These are phyloP conservation scores for Leucosporidium yakuticum DNA, from an alignment of 768 basidiomycete species.

Conservation along the genomic window DNA sequence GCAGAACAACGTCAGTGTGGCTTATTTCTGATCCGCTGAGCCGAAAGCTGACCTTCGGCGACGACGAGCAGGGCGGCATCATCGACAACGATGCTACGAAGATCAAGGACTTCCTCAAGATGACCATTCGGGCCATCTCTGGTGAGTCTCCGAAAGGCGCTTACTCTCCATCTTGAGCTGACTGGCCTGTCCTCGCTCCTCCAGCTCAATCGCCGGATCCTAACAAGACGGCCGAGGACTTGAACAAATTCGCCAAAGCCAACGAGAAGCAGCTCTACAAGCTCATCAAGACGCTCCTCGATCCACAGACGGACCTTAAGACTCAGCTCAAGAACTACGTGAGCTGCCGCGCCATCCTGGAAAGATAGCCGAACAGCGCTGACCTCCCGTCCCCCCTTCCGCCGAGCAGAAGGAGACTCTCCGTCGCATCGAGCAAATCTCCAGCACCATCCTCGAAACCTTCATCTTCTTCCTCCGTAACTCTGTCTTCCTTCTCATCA, in stretches of 20 bases:
- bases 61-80: conserved; percentile 64
- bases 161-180: not conserved
- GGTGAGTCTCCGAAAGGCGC: conserved; percentile 46
- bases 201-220: conserved; percentile 58
- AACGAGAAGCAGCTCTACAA: conserved; percentile 85
- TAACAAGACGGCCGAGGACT: conserved; percentile 67
- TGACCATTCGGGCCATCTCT: conserved; percentile 56
- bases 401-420: conserved; percentile 64
- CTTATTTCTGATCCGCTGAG: not conserved
- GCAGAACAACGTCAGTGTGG: conserved; percentile 67
- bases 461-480: conserved; percentile 66
- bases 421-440: conserved; percentile 66
- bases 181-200: conserved; percentile 17
- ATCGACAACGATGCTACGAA: conserved; percentile 64
- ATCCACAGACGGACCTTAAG: conserved; percentile 76
- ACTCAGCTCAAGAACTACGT: conserved; percentile 71
- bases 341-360: conserved; percentile 30
- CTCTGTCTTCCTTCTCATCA: conserved; percentile 65
- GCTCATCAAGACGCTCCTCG: conserved; percentile 70
- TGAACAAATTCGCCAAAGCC: conserved; percentile 72
- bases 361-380: not conserved
- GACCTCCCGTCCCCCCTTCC: too few relatives aligned
- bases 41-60: conserved; percentile 8
- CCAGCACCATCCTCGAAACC: conserved; percentile 58
- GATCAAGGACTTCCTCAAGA: conserved; percentile 55